Evolutionary conservation across 768 basidiomycete genomes (phyloP), one percentile per base, ranked within the genome.

Genomic region (Tricholoma bakamatsutake): DNA sequence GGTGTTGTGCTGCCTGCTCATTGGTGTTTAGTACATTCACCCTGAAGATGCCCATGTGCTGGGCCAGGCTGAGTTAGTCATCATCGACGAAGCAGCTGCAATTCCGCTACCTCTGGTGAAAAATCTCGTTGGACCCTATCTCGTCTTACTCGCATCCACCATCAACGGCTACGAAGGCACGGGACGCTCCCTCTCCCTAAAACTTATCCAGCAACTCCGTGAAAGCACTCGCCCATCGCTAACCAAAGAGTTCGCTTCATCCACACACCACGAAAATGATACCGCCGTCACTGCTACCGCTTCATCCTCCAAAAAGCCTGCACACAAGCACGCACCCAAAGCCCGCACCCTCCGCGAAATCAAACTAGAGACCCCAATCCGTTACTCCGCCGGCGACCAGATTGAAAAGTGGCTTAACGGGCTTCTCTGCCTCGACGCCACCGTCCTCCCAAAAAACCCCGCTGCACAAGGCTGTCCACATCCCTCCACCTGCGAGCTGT

Each of bases 151-250:
- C 79, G 92, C 97, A 1, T 97, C 94, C n/a, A 99, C 97, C 0
- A 94, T 99, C 73, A 98, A 98, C 68, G 97, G 97, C 39, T 99
- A 99, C 71, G 97, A 98, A 79, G 97, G 97, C 27, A 98, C 97
- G 0, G 97, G 97, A n/a, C 90, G 97, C 27, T 98, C 95, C 1
- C 83, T 99, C 48, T 97, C 94, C 47, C 87, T 99, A 58, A 99
- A 99, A 71, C 88, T 99, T 55, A 89, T 99, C 60, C 91, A 98
- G 69, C 94, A 97, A 69, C 83, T 98, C 3, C 88, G 97, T 35
- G 97, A 98, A 68, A 88, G 84, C 69, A 90, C 91, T 0, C 81
- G 90, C 3, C 85, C 92, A 0, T 86, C 89, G 1, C 74, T 93
- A 40, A 77, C 84, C 15, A 89, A 90, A 67, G 83, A 87, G 56